phyloP scores from a whole-genome alignment of 2,329 filamentous ascomycete species.

The Stagonosporopsis cucurbitacearum region DNA sequence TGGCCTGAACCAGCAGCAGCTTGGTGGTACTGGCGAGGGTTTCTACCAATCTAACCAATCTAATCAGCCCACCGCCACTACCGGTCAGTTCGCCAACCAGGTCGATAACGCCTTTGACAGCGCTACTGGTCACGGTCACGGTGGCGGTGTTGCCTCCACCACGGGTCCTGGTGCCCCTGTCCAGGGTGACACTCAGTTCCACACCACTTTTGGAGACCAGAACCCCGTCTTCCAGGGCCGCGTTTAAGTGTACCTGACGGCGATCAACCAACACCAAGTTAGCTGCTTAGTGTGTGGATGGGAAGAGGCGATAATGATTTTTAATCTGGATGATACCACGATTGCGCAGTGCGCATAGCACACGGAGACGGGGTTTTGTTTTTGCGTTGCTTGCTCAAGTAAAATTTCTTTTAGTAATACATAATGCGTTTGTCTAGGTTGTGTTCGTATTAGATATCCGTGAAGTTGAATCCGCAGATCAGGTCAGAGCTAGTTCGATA shows the following conservation, averaged over 20 bases:
- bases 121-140: conserved; percentile 19
- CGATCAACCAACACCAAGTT: conserved; percentile 17
- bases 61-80: conserved; percentile 17
- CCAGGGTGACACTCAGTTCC: conserved; percentile 24
- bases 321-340: conserved; percentile 45
- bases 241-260: conserved; percentile 26
- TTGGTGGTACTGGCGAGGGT: conserved; percentile 15
- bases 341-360: conserved; percentile 22
- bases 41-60: conserved; percentile 16
- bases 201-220: conserved; percentile 51
- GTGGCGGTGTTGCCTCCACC: conserved; percentile 22
- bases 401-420: conserved; percentile 28
- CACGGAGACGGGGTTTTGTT: conserved; percentile 12
- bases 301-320: conserved; percentile 29
- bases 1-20: conserved; percentile 18
- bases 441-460: not conserved
- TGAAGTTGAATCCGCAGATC: not conserved
- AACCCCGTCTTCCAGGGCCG: conserved; percentile 54
- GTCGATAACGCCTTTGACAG: conserved; percentile 53
- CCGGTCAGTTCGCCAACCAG: conserved; percentile 52
- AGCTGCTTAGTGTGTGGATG: conserved; percentile 5
- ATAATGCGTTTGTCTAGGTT: conserved; percentile 21
- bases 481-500: no score
- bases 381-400: not conserved
- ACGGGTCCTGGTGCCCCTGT: conserved; percentile 19